Evolutionary conservation across 768 basidiomycete species (phyloP), one percentile per base, ranked within the genome.

Genomic region (Tulasnella sp.): DNA sequence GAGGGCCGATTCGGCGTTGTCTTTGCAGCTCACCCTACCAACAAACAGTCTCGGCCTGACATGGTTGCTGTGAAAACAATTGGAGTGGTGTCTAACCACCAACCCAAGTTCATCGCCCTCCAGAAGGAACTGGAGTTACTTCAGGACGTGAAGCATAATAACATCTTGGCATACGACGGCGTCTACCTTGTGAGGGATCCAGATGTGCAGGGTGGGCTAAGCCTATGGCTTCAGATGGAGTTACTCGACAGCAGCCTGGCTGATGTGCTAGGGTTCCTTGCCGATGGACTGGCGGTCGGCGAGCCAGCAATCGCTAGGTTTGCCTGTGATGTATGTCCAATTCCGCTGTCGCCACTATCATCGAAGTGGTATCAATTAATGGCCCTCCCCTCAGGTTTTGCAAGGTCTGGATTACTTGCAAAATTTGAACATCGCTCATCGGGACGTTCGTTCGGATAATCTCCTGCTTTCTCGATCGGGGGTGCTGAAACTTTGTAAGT

Each of bases 181-280:
- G 50, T 63, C 34, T 60, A 59, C 21, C 27, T 51, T 17, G 50
- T 51, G 17, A 65, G 68, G 83, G 3, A 56, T 17, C 38, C 30
- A 2, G 27, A 43, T 43, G 73, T 74, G 34, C 73, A 70, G 45
- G 74, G 74, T 55, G 64, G 21, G 21, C 32, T 83, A 82, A 60
- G 80, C 81, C 70, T 92, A 38, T 92, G 89, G 89, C 84, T 92
- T 51, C 75, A 84, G 63, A 92, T 92, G 89, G 88, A 90, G 69
- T 78, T 91, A 30, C 89, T 92, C 88, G 87, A 89, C 66, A 77
- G 88, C 63, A 89, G 87, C 68, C 73, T 92, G 64, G 89, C 89
- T 65, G 89, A 92, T 68, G 78, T 92, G 48, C 75, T 91, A 15
- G 80, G 75, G 15, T 70, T 89, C 19, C 48, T 63, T 17, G 47